Conservation (phyloP, 208 protist species). For the Tritrichomonas foetus region DNA sequence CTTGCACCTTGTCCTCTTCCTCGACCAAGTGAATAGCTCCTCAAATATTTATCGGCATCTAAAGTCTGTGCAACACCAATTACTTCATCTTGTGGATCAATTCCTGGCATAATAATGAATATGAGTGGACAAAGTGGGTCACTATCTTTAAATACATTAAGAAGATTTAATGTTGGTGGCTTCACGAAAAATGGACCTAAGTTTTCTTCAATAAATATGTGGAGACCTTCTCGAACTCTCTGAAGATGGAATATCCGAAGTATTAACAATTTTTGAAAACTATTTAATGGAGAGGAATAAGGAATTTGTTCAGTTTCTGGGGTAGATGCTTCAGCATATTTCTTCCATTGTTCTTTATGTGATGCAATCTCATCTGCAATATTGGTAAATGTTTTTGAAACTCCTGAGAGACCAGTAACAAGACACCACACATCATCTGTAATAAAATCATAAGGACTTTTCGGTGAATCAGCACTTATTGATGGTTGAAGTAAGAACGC, state of each 20-base stretch:
- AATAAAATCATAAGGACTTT: slow-evolving; percentile 65
- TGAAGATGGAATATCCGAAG: slow-evolving; percentile 84
- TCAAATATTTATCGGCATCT: slow-evolving; percentile 78
- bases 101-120: slow-evolving; percentile 96
- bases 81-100: slow-evolving; percentile 71
- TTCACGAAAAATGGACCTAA: neutral
- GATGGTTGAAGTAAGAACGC: slow-evolving; percentile 54
- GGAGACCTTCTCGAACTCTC: slow-evolving; percentile 82
- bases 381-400: neutral
- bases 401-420: neutral
- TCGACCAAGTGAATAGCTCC: slow-evolving; percentile 90
- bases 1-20: slow-evolving; percentile 92
- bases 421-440: neutral
- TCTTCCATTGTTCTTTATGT: neutral
- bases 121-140: slow-evolving; percentile 86
- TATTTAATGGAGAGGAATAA: neutral
- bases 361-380: neutral
- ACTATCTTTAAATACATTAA: slow-evolving; percentile 81
- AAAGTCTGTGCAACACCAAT: slow-evolving; percentile 68
- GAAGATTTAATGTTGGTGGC: slow-evolving; percentile 70
- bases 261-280: slow-evolving; percentile 83
- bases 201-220: neutral
- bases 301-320: neutral
- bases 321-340: neutral
- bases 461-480: neutral